phyloP scores from a whole-genome alignment of 768 basidiomycete genomes.

The Mycena polygramma region DNA sequence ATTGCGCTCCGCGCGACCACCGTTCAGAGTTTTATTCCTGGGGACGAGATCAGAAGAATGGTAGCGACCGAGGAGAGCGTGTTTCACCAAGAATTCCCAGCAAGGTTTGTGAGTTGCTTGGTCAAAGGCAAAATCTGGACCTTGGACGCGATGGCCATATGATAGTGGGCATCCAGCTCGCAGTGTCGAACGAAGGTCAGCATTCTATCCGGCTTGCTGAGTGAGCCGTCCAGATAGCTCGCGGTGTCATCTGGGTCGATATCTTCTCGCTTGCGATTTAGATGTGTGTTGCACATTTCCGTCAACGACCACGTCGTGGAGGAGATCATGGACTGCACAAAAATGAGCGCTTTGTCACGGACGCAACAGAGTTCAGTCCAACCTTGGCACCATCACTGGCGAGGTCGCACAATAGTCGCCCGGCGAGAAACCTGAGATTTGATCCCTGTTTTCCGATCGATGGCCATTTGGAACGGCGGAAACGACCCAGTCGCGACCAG shows the following conservation, averaged over 20 bases:
- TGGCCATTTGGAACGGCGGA: conserved; percentile 88
- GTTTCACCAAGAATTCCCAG: conserved; percentile 93
- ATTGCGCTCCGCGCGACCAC: conserved; percentile 98
- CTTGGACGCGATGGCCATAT: conserved; percentile 96
- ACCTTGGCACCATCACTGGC: conserved; percentile 96
- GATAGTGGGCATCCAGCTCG: conserved; percentile 95
- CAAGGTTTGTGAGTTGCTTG: conserved; percentile 92
- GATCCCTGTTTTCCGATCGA: conserved; percentile 84
- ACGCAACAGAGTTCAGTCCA: conserved; percentile 33
- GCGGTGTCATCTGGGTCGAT: conserved; percentile 97
- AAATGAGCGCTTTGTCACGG: conserved; percentile 4
- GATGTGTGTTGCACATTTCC: conserved; percentile 95
- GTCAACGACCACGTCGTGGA: conserved; percentile 99
- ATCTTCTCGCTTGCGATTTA: conserved; percentile 89
- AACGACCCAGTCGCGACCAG: conserved; percentile 94
- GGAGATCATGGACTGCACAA: conserved; percentile 87
- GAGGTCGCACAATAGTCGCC: conserved; percentile 91
- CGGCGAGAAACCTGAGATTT: conserved; percentile 86
- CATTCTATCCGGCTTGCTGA: conserved; percentile 81
- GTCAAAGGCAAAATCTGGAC: conserved; percentile 96
- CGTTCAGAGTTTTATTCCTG: conserved; percentile 98
- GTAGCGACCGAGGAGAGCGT: background rate
- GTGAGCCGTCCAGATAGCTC: conserved; percentile 87
- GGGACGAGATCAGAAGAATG: conserved; percentile 1
- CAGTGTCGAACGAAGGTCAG: conserved; percentile 93